A percentile compares a stretch with the other conserved stretches of the same genome.
These are phyloP conservation scores for Eucalyptus paniculata DNA, from an alignment of 345 rosid species.

Conservation along the genomic window DNA sequence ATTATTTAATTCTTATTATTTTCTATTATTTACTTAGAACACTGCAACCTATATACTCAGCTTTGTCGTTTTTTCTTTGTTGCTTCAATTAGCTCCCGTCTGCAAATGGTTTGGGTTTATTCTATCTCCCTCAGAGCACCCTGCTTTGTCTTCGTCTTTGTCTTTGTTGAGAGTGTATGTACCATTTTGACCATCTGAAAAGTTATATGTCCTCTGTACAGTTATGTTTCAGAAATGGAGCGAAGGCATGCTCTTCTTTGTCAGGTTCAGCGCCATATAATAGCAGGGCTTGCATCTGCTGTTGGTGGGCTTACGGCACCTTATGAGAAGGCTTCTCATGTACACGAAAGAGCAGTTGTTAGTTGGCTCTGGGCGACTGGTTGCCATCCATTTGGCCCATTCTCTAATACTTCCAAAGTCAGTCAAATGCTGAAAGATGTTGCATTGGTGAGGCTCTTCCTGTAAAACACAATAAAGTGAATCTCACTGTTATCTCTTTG, in stretches of 20 bases:
- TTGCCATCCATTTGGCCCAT: constrained; percentile 97
- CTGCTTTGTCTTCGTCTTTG: not conserved
- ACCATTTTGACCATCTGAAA: not conserved
- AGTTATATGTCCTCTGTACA: constrained; percentile 11
- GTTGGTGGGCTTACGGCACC: constrained; percentile 93
- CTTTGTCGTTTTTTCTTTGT: not conserved
- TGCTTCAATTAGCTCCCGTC: not conserved
- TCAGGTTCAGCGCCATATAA: constrained; percentile 79
- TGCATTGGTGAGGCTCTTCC: constrained; percentile 46
- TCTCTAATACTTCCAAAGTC: constrained; percentile 69
- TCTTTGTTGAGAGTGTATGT: not conserved
- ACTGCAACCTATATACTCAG: not conserved
- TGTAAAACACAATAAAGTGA: not conserved
- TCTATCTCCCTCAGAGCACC: not conserved
- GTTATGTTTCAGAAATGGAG: constrained; percentile 95
- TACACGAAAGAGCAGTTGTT: constrained; percentile 80
- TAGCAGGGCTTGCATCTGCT: constrained; percentile 91
- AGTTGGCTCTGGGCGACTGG: constrained; percentile 97
- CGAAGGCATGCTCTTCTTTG: constrained; percentile 71
- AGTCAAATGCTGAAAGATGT: constrained; percentile 93
- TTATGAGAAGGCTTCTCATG: constrained; percentile 80
- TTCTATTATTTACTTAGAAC: not conserved
- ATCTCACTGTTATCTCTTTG: not conserved
- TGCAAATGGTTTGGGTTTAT: not conserved
- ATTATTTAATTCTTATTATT: not conserved